Evolutionary conservation across 352 stramenopile genomes (phyloP).

Genomic region (Blastocystis sp.): DNA sequence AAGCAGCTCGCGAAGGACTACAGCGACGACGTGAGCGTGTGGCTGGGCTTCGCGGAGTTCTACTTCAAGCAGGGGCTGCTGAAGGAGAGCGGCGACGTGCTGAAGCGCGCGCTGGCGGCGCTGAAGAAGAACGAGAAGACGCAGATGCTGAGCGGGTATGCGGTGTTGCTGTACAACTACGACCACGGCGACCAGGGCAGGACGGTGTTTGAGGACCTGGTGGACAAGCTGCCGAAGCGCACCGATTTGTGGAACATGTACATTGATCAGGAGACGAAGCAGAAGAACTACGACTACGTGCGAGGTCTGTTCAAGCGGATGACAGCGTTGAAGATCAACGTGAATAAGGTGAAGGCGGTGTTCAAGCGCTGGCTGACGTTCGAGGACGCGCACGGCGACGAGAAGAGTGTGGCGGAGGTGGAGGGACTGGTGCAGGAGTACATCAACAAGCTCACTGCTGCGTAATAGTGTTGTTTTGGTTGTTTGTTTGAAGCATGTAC

Average conservation of each 20-base stretch:
- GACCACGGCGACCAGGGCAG: conserved; percentile 30
- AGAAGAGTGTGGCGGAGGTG: conserved; percentile 44
- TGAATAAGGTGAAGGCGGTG: conserved; percentile 69
- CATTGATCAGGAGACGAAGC: conserved; percentile 67
- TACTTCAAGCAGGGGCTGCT: conserved; percentile 54
- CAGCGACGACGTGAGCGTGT: conserved; percentile 38
- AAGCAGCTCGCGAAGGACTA: conserved; percentile 69
- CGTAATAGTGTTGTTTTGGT: conserved; percentile 33
- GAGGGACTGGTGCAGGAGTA: conserved; percentile 71
- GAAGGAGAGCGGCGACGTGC: conserved; percentile 51
- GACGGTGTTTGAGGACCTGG: conserved; percentile 69
- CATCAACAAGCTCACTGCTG: conserved; percentile 44
- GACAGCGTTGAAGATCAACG: conserved; percentile 52
- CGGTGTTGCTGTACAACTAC: conserved; percentile 61
- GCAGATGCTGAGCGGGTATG: conserved; percentile 64
- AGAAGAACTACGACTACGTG: conserved; percentile 48
- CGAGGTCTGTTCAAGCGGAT: conserved; percentile 60
- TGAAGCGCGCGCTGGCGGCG: conserved; percentile 33
- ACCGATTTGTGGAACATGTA: conserved; percentile 73
- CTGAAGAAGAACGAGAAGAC: conserved; percentile 57
- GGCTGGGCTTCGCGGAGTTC: conserved; percentile 45
- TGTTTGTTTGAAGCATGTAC: conserved; percentile 24
- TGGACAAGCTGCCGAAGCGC: conserved; percentile 51
- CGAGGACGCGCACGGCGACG: conserved; percentile 62
- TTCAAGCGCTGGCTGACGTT: conserved; percentile 73